These are phyloP conservation scores for Ascocoryne sarcoides DNA, from an alignment of 2,329 filamentous ascomycete genomes.

Conservation along the genomic window DNA sequence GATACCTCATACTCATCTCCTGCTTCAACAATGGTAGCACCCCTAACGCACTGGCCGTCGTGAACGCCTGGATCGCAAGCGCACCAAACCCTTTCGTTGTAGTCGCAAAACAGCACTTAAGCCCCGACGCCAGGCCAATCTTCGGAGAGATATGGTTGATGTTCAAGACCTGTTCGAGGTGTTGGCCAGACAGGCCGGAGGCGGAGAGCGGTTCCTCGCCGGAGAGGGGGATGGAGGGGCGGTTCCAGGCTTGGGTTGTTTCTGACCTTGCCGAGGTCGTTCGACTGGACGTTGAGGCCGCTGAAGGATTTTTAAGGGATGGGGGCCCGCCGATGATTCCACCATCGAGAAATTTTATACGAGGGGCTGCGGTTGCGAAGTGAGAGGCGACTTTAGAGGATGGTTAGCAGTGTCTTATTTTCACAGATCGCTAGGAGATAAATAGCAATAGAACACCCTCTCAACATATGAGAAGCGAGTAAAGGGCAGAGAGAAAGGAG, in stretches of 20 bases:
- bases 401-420: no score
- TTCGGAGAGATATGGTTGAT: conserved; percentile 38
- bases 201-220: conserved; percentile 36
- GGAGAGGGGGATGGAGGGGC: conserved; percentile 36
- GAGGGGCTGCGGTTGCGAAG: conserved; percentile 31
- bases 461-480: no score
- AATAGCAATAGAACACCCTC: no score
- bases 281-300: not conserved
- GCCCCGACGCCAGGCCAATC: conserved; percentile 47
- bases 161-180: conserved; percentile 38
- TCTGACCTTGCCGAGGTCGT: not conserved
- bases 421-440: no score
- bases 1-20: conserved; percentile 44
- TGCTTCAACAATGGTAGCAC: conserved; percentile 51
- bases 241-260: conserved; percentile 7
- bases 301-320: conserved; percentile 23
- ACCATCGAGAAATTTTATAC: conserved; percentile 46
- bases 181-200: conserved; percentile 35
- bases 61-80: conserved; percentile 61
- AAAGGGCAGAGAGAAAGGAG: not conserved
- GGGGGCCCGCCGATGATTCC: conserved; percentile 49
- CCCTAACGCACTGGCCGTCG: conserved; percentile 55
- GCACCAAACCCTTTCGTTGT: conserved; percentile 58
- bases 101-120: conserved; percentile 60
- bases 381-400: conserved; percentile 35